Conservation (phyloP, 2,329 filamentous ascomycete genomes). For the Nakataea oryzae region DNA sequence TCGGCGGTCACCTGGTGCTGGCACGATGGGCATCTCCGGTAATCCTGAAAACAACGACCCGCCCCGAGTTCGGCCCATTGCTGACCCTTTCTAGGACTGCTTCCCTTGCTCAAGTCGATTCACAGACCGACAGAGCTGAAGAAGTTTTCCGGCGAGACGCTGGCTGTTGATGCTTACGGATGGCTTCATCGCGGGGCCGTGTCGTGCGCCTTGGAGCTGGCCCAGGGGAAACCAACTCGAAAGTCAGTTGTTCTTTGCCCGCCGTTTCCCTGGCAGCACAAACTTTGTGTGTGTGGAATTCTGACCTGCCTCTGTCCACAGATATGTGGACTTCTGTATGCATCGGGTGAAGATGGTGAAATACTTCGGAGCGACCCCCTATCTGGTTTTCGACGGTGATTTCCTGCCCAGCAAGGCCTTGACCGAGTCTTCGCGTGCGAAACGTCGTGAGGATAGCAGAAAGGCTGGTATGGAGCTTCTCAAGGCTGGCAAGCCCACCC, state of each 20-base stretch:
- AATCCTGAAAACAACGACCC: background rate
- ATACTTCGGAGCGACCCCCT: slow-evolving; percentile 89
- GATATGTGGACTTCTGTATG: slow-evolving; percentile 85
- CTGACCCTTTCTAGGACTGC: slow-evolving; percentile 48
- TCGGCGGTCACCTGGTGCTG: background rate
- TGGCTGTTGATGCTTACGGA: slow-evolving; percentile 95
- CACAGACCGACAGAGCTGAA: slow-evolving; percentile 81
- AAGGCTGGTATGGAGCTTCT: slow-evolving; percentile 68
- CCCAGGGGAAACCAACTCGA: slow-evolving; percentile 74
- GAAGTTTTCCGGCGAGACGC: slow-evolving; percentile 75
- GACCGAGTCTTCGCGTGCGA: slow-evolving; percentile 71
- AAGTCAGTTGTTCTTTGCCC: slow-evolving; percentile 49
- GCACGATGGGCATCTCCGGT: slow-evolving; percentile 1
- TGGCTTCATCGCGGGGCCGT: slow-evolving; percentile 94
- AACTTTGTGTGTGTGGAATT: background rate
- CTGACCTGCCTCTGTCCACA: slow-evolving; percentile 21
- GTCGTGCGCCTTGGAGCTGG: slow-evolving; percentile 82
- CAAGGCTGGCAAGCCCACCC: slow-evolving; percentile 66
- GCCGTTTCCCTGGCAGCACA: background rate
- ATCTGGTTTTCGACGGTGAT: slow-evolving; percentile 92
- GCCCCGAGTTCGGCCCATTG: slow-evolving; percentile 4
- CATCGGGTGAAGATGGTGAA: slow-evolving; percentile 87
- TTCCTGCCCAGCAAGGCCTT: slow-evolving; percentile 85
- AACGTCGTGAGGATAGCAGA: slow-evolving; percentile 66
- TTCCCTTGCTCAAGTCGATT: slow-evolving; percentile 91